Evolutionary conservation across 495 filamentous ascomycete genomes (phyloP), one percentile per base, ranked within the genome.

Genomic region (Hypoxylon subgilvum): DNA sequence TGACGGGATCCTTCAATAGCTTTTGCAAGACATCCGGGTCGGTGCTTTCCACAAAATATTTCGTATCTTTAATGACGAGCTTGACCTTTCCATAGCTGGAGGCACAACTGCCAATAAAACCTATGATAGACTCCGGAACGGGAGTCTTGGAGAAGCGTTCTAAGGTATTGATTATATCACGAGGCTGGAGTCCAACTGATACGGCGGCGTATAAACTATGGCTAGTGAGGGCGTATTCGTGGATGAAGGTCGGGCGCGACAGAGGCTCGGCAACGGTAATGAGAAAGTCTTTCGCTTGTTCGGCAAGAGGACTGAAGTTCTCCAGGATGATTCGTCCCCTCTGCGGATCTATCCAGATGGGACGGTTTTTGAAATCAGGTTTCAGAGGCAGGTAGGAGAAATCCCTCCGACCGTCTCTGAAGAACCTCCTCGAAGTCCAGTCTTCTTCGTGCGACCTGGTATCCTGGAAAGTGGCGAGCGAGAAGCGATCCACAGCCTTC

Each of bases 131-230:
- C 1, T 87, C 81, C 0, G 93, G 91, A 6, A 97, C 75, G 4
- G 87, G 81, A 0, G 88, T 93, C 74, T 97, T 97, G 10, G 90
- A 89, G 53, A 97, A 83, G 30, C 88, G 82, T 45, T 96, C 91
- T 23, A 99, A 76, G 22, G 89, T 88, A 49, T 84, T 85, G 57
- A 97, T 90, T 56, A 99, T 97, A 72, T 98, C 94, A 55, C 88
- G 77, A 2, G 91, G 88, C 49, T 87, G 84, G 43, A 97, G 73
- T 8, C 94, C 94, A 44, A 97, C 90, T 7, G 91, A 96, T 2
- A 97, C 90, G 19, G 94, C 95, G 1, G 94, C 93, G 72, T 97
- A 96, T 22, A 98, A 78, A 70, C 90, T 96, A 71, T 97, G 91
- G 4, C 88, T 81, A 0, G 92, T 97, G 66, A 99, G 79, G 25